Evolutionary conservation across 495 filamentous ascomycete genomes (phyloP).

Genomic region (Daldinia loculata): DNA sequence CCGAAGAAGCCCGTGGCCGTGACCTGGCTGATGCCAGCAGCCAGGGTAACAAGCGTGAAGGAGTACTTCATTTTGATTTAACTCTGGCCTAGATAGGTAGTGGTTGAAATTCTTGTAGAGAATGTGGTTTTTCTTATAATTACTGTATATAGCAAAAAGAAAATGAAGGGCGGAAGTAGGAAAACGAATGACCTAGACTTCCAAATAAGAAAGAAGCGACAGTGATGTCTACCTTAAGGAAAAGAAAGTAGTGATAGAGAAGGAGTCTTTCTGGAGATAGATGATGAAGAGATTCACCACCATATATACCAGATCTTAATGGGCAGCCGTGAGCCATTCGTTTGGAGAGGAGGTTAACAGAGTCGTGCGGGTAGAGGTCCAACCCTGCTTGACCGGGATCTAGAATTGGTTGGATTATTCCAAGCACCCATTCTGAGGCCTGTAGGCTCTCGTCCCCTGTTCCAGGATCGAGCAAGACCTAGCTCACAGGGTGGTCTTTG

Average conservation of each 20-base stretch:
- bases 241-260: slow-evolving; percentile 50
- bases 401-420: slow-evolving; percentile 37
- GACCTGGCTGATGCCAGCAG: slow-evolving; percentile 63
- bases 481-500: slow-evolving; percentile 20
- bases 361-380: slow-evolving; percentile 29
- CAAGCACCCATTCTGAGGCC: slow-evolving; percentile 30
- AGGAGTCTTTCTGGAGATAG: slow-evolving; percentile 34
- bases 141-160: slow-evolving; percentile 31
- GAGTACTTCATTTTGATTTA: slow-evolving; percentile 58
- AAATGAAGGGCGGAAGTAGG: slow-evolving; percentile 56
- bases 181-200: slow-evolving; percentile 67
- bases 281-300: slow-evolving; percentile 32
- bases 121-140: slow-evolving; percentile 40
- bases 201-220: slow-evolving; percentile 45
- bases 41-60: slow-evolving; percentile 62
- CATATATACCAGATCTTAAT: slow-evolving; percentile 46
- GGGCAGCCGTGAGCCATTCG: slow-evolving; percentile 33
- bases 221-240: slow-evolving; percentile 42
- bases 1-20: slow-evolving; percentile 60
- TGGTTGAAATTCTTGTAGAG: slow-evolving; percentile 36
- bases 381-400: slow-evolving; percentile 28
- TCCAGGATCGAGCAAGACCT: slow-evolving; percentile 33
- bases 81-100: slow-evolving; percentile 19
- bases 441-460: slow-evolving; percentile 35
- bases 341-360: slow-evolving; percentile 27